These are phyloP conservation scores for Aspergillus ochraceus DNA, from an alignment of 2,329 filamentous ascomycete genomes.

Conservation along the genomic window DNA sequence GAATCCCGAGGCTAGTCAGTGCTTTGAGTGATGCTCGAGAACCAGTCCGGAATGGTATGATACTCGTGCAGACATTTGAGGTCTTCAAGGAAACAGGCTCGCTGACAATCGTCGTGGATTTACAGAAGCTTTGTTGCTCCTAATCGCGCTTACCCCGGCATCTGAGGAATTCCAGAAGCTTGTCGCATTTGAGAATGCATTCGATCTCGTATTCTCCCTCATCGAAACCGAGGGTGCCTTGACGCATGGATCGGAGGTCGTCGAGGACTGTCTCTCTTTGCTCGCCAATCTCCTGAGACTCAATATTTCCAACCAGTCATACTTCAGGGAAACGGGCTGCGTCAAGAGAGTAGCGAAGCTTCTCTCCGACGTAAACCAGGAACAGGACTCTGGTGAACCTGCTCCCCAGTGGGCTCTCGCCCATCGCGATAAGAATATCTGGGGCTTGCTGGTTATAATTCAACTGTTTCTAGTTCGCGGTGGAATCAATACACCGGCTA, in stretches of 20 bases:
- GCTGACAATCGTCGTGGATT: conserved; percentile 17
- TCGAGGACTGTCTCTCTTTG: conserved; percentile 90
- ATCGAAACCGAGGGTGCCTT: conserved; percentile 81
- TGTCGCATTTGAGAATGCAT: conserved; percentile 92
- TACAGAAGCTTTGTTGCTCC: conserved; percentile 74
- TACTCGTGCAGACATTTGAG: conserved; percentile 6
- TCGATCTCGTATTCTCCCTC: conserved; percentile 80
- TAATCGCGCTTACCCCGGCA: conserved; percentile 83
- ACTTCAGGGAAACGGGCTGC: conserved; percentile 88
- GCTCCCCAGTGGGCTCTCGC: conserved; percentile 73
- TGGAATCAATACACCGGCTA: conserved; percentile 76
- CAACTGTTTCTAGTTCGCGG: conserved; percentile 81
- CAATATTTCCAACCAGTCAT: conserved; percentile 88
- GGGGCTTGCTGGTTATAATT: conserved; percentile 82
- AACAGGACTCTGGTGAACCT: conserved; percentile 56
- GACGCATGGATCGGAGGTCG: conserved; percentile 76
- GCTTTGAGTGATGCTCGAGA: conserved; percentile 83
- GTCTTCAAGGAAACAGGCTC: background rate
- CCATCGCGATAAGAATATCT: conserved; percentile 85
- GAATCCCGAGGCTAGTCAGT: conserved; percentile 81
- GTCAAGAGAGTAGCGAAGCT: conserved; percentile 71
- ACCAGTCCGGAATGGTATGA: conserved; percentile 72
- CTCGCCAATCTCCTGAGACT: conserved; percentile 83
- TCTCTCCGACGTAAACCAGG: conserved; percentile 60
- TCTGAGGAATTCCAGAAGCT: conserved; percentile 91